phyloP scores from a whole-genome alignment of 2,329 filamentous ascomycete genomes.

The Aspergillus calidoustus region DNA sequence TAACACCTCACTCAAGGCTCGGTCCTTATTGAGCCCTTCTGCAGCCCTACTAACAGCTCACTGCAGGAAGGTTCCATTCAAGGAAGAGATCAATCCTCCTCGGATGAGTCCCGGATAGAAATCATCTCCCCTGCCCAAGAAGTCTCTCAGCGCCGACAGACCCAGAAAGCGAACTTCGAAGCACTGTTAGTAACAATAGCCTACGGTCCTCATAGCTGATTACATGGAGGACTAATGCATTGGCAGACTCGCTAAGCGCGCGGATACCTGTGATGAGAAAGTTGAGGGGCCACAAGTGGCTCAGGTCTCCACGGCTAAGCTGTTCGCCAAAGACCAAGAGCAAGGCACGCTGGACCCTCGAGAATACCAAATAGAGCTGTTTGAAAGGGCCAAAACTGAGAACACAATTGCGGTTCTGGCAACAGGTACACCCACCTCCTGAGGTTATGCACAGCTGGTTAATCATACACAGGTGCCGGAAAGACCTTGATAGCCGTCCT shows the following conservation, averaged over 20 bases:
- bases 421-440: conserved; percentile 62
- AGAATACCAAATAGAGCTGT: conserved; percentile 91
- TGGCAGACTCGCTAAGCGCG: conserved; percentile 46
- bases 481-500: conserved; percentile 96
- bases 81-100: conserved; percentile 20
- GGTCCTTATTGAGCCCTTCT: neutral
- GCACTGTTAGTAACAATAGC: conserved; percentile 41
- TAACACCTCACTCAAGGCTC: neutral
- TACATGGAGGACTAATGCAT: conserved; percentile 14
- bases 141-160: conserved; percentile 53
- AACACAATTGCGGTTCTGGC: conserved; percentile 94
- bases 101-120: conserved; percentile 37
- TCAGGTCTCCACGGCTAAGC: conserved; percentile 58
- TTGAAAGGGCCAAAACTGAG: conserved; percentile 78
- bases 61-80: neutral
- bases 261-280: conserved; percentile 46
- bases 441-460: neutral
- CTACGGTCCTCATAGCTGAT: neutral
- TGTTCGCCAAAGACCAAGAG: conserved; percentile 58
- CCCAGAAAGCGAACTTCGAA: conserved; percentile 58
- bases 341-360: conserved; percentile 75
- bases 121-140: conserved; percentile 22
- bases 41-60: neutral
- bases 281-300: conserved; percentile 44
- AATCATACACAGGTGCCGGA: conserved; percentile 68